Evolutionary conservation across 2,329 filamentous ascomycete genomes (phyloP).

Genomic region (Nothophoma quercina): DNA sequence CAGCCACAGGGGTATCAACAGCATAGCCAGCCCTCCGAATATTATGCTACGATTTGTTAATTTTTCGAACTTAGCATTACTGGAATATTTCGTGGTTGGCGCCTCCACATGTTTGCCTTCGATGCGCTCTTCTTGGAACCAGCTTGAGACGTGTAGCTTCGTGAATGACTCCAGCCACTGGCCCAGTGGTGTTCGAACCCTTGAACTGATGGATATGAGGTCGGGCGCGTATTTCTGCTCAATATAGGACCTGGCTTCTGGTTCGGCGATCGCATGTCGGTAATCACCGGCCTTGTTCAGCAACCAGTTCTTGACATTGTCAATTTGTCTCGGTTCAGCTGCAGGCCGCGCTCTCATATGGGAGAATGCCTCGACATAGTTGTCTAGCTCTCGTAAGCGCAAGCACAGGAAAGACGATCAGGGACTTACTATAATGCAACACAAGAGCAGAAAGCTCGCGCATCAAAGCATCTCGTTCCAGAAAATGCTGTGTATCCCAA

Average conservation of each 20-base stretch:
- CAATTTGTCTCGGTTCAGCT: constrained; percentile 22
- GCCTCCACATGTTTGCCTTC: constrained; percentile 8
- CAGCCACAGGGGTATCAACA: constrained; percentile 35
- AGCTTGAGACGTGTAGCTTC: constrained; percentile 6
- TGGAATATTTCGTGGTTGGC: constrained; percentile 19
- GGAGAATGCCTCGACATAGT: constrained; percentile 29
- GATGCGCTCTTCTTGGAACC: constrained; percentile 19
- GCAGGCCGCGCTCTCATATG: constrained; percentile 21
- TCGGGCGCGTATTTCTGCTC: constrained; percentile 18
- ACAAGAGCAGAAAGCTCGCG: constrained; percentile 20
- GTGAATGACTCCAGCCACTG: constrained; percentile 19
- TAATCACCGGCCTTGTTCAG: background rate
- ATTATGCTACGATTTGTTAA: constrained; percentile 27
- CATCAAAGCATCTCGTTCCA: constrained; percentile 22
- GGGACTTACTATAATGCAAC: constrained; percentile 27
- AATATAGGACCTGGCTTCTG: constrained; percentile 19
- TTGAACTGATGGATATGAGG: constrained; percentile 28
- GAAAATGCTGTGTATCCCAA: constrained; percentile 20
- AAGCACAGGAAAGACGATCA: background rate
- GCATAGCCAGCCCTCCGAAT: constrained; percentile 22
- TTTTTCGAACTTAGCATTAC: constrained; percentile 18
- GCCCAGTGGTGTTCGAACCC: constrained; percentile 17
- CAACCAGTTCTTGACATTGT: constrained; percentile 22
- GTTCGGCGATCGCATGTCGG: constrained; percentile 15
- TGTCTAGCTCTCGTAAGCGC: constrained; percentile 16